Evolutionary conservation across 805 yeast species (phyloP).

Genomic region (Kazachstania taianensis): DNA sequence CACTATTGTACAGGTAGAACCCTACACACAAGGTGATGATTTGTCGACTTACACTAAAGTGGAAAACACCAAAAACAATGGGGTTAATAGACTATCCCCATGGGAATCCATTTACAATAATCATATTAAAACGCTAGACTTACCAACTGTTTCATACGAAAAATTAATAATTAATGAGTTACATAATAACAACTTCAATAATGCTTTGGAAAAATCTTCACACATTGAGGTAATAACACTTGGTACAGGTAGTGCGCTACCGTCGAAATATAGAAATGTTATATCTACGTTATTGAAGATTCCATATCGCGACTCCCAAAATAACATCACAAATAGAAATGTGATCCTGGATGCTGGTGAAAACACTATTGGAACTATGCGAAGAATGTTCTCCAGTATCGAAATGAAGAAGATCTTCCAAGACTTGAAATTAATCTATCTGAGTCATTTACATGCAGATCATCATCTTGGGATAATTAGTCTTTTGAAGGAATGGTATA

Average conservation of each 20-base stretch:
- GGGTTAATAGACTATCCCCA: conserved; percentile 6
- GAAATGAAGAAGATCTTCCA: conserved; percentile 36
- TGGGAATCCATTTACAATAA: conserved; percentile 23
- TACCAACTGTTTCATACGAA: conserved; percentile 18
- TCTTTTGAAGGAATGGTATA: conserved; percentile 57
- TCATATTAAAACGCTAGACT: conserved; percentile 21
- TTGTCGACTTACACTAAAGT: not conserved
- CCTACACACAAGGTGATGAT: conserved; percentile 14
- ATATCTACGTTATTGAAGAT: conserved; percentile 67
- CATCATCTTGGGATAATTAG: conserved; percentile 83
- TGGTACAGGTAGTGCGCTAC: conserved; percentile 92
- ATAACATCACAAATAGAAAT: conserved; percentile 30
- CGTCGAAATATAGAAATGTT: conserved; percentile 78
- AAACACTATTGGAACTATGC: conserved; percentile 66
- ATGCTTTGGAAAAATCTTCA: conserved; percentile 32
- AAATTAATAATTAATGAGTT: conserved; percentile 24
- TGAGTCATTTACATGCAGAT: conserved; percentile 94
- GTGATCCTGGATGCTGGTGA: conserved; percentile 91
- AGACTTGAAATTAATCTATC: conserved; percentile 55
- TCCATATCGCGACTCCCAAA: conserved; percentile 38
- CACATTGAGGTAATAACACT: conserved; percentile 63
- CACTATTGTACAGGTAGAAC: conserved; percentile 14
- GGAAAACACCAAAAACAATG: not conserved
- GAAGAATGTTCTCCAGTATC: conserved; percentile 47
- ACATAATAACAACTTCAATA: conserved; percentile 22